phyloP scores from a whole-genome alignment of 2,329 filamentous ascomycete species.

The Verticillium isaacii region DNA sequence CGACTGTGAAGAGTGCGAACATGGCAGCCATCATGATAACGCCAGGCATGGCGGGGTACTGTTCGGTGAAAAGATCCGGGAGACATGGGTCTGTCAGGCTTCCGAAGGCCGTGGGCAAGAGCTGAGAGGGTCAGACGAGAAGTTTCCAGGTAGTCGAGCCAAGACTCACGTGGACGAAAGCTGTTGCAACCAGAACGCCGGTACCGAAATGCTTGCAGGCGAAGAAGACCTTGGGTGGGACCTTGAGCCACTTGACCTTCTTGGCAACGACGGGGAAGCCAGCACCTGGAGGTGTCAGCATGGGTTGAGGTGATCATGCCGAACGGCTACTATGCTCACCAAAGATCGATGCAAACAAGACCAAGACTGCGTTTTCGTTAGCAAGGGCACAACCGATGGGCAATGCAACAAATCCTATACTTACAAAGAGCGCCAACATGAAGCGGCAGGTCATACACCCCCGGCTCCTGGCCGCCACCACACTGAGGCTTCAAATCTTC shows the following conservation, averaged over 20 bases:
- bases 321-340: conserved; percentile 19
- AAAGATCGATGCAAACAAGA: conserved; percentile 32
- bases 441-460: conserved; percentile 37
- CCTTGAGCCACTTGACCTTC: conserved; percentile 54
- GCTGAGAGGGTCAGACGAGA: conserved; percentile 19
- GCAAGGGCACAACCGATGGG: conserved; percentile 1
- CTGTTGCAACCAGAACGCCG: conserved; percentile 67
- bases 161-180: conserved; percentile 63
- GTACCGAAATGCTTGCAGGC: conserved; percentile 65
- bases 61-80: conserved; percentile 52
- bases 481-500: conserved; percentile 31
- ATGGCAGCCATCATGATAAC: conserved; percentile 62
- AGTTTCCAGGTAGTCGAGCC: not conserved
- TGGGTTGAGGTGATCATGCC: not conserved
- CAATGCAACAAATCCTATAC: conserved; percentile 11
- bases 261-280: conserved; percentile 49
- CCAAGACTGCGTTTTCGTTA: conserved; percentile 25
- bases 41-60: conserved; percentile 58
- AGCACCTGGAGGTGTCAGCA: conserved; percentile 28
- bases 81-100: conserved; percentile 49
- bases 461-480: conserved; percentile 27
- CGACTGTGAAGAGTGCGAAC: conserved; percentile 57
- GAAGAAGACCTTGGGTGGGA: conserved; percentile 53
- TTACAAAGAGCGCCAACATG: conserved; percentile 37
- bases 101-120: conserved; percentile 56